Evolutionary conservation across 2,329 filamentous ascomycete genomes (phyloP).

Genomic region (Phaeosphaeria sp.): DNA sequence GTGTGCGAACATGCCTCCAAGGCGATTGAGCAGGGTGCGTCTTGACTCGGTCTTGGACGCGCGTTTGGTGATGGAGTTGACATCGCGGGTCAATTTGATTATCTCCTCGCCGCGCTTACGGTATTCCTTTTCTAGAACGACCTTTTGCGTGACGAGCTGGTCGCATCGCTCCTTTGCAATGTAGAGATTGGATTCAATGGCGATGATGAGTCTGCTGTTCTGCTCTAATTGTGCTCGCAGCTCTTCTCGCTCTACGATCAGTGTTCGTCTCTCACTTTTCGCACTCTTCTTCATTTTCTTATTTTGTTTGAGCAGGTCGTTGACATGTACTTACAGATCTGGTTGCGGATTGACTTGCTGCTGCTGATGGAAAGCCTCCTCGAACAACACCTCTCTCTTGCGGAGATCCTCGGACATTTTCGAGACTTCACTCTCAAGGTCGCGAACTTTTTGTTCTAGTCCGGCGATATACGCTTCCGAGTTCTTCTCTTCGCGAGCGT

Average conservation of each 20-base stretch:
- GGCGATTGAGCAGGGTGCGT: not conserved
- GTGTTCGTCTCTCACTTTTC: not conserved
- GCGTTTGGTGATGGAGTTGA: not conserved
- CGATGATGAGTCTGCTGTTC: not conserved
- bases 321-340: not conserved
- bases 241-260: not conserved
- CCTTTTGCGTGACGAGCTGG: not conserved
- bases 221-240: not conserved
- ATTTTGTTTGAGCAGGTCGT: not conserved
- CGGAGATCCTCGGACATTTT: not conserved
- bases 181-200: not conserved
- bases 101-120: not conserved
- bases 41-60: not conserved
- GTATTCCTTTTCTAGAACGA: not conserved
- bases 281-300: not conserved
- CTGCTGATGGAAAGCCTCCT: not conserved
- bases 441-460: not conserved
- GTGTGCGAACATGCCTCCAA: not conserved
- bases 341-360: not conserved
- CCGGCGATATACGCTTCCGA: not conserved
- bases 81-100: not conserved
- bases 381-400: not conserved
- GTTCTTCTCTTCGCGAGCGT: not conserved
- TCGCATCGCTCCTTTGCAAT: not conserved
- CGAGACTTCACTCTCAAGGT: not conserved